Conservation (phyloP, 306 rosid genomes). For the Trifolium subterraneum region DNA sequence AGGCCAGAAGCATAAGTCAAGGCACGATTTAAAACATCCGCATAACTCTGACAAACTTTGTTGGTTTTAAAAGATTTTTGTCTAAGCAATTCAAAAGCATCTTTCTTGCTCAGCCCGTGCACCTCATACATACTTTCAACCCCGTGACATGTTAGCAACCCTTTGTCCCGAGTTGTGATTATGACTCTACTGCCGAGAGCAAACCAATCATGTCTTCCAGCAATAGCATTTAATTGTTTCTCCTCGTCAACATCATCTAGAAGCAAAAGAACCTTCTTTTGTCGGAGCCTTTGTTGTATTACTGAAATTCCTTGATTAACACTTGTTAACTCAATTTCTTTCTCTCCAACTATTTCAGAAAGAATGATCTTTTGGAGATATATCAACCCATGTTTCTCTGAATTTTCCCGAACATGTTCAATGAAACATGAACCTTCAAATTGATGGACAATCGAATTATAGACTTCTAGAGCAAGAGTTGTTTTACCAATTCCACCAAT, state of each 20-base stretch:
- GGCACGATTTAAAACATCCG: background rate
- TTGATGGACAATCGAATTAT: background rate
- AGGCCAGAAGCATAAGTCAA: background rate
- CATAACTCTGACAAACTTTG: background rate
- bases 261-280: background rate
- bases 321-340: background rate
- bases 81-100: constrained; percentile 17
- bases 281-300: constrained; percentile 3
- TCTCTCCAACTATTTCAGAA: background rate
- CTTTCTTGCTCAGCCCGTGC: background rate
- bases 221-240: constrained; percentile 24
- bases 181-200: constrained; percentile 42
- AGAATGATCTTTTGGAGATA: background rate
- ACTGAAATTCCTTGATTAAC: background rate
- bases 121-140: background rate
- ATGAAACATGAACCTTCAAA: constrained; percentile 15
- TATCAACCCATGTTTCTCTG: background rate
- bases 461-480: background rate
- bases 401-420: background rate
- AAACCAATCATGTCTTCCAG: constrained; percentile 15
- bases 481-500: background rate
- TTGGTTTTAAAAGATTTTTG: constrained; percentile 3
- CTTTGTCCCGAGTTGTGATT: constrained; percentile 39
- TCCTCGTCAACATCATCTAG: constrained; percentile 28
- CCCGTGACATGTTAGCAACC: constrained; percentile 14